These are phyloP conservation scores for Parafenestella ontariensis DNA, from an alignment of 2,329 filamentous ascomycete species.

Conservation along the genomic window DNA sequence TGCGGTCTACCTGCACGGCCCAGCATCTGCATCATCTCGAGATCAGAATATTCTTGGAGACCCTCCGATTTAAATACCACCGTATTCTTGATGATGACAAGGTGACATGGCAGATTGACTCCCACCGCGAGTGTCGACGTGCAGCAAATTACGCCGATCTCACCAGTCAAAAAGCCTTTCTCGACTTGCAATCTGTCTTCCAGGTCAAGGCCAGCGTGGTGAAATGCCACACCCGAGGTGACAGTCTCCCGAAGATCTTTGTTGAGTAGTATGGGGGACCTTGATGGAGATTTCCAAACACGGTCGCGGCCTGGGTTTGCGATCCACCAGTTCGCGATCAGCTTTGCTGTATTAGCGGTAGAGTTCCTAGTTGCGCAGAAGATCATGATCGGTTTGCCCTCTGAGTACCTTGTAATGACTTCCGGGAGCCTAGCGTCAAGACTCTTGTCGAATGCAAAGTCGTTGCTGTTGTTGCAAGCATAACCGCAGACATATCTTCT, in stretches of 20 bases:
- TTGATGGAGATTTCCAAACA: constrained; percentile 68
- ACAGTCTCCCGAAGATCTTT: constrained; percentile 65
- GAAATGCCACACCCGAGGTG: constrained; percentile 74
- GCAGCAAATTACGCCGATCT: constrained; percentile 84
- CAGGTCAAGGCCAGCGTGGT: constrained; percentile 76
- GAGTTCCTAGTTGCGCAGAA: constrained; percentile 82
- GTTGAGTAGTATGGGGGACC: constrained; percentile 60
- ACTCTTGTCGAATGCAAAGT: constrained; percentile 77
- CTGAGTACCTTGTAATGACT: constrained; percentile 70
- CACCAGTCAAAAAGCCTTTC: constrained; percentile 69
- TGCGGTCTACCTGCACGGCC: constrained; percentile 84
- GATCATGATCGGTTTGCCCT: constrained; percentile 78
- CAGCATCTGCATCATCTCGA: constrained; percentile 92
- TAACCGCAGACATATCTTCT: constrained; percentile 80
- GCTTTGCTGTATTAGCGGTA: constrained; percentile 70
- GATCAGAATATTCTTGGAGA: constrained; percentile 75
- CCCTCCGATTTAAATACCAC: constrained; percentile 63
- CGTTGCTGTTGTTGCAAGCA: constrained; percentile 64
- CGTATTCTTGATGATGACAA: constrained; percentile 84
- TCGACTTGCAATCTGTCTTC: constrained; percentile 73
- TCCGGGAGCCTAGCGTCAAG: constrained; percentile 71
- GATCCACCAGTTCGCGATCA: constrained; percentile 71
- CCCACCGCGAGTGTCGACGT: constrained; percentile 86
- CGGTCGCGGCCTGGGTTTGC: constrained; percentile 59
- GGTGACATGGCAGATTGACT: constrained; percentile 82